Conservation (phyloP, 768 basidiomycete genomes). For the Suillus spraguei region DNA sequence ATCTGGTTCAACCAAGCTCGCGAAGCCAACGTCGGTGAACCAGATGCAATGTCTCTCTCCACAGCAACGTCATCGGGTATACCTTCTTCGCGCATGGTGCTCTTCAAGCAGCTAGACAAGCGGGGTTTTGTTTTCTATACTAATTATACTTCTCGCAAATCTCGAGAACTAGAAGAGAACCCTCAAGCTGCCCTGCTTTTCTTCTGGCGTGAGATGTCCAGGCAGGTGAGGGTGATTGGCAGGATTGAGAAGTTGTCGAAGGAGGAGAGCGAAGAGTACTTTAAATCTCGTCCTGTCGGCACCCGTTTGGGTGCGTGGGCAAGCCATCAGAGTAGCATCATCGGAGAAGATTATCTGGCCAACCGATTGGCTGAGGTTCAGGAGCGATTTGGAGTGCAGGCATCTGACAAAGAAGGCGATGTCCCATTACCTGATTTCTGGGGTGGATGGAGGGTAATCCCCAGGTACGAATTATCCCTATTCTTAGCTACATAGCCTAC, state of each 20-base stretch:
- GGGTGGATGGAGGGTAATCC: slow-evolving; percentile 97
- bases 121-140: slow-evolving; percentile 96
- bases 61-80: slow-evolving; percentile 72
- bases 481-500: not conserved
- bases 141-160: slow-evolving; percentile 95
- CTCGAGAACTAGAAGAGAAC: slow-evolving; percentile 73
- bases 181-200: slow-evolving; percentile 83
- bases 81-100: slow-evolving; percentile 87
- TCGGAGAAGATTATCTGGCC: slow-evolving; percentile 72
- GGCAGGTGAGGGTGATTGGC: slow-evolving; percentile 84
- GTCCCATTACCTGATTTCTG: slow-evolving; percentile 88
- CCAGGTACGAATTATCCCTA: slow-evolving; percentile 52
- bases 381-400: slow-evolving; percentile 55
- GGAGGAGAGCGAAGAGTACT: slow-evolving; percentile 84
- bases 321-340: slow-evolving; percentile 81
- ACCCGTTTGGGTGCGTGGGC: slow-evolving; percentile 93
- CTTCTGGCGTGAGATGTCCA: slow-evolving; percentile 87
- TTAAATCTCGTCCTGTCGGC: slow-evolving; percentile 75
- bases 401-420: slow-evolving; percentile 39
- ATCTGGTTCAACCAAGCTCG: slow-evolving; percentile 79
- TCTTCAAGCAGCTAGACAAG: slow-evolving; percentile 88
- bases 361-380: slow-evolving; percentile 59
- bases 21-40: slow-evolving; percentile 67
- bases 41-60: slow-evolving; percentile 87
- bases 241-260: slow-evolving; percentile 74